Base-by-base conservation (phyloP, 306 rosid species). In the Macrotyloma uniflorum region DNA sequence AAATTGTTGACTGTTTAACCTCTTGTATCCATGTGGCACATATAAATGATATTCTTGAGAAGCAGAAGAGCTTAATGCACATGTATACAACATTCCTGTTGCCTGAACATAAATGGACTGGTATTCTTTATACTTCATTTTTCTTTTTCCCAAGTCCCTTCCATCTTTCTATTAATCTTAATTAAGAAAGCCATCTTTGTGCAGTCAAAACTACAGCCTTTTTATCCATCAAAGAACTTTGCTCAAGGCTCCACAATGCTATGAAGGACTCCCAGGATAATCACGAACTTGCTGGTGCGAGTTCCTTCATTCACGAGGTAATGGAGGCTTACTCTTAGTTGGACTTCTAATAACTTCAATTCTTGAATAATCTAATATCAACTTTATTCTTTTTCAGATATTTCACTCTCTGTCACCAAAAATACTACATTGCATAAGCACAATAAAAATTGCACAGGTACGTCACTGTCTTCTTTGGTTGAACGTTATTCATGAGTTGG, bases 371-470 rank as follows among this genome's bases (percentile, higher is more conserved):
- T 78, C 74, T 82, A 53, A 45, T n/a, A 33, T 63, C 30, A 64
- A 26, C 30, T 57, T 47, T 47, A 3, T 71, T 45, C 18, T 36
- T 84, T 26, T 85, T 22, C 95, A 95, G 98, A 77, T 95, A 80
- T 86, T 83, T 77, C 88, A 77, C 71, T 80, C 86, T 53, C 76
- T 89, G 68, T 83, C 93, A 24, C 93, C 93, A 43, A 84, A 85
- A 80, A 53, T 95, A 68, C 79, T 91, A 11, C 83, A 88, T 42
- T 90, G 98, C 86, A 87, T 92, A 58, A 83, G 83, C 80, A 95
- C 93, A 11, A 80, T 95, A 57, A 95, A 92, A 80, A 90, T 95
- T 70, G 97, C 96, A 20, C 98, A 92, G 98, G 98, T 95, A 64
- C 45, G 89, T 42, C 81, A 38, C 74, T 45, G 32, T 47, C 79